Evolutionary conservation across 2,329 filamentous ascomycete species (phyloP), one percentile per base, ranked within the genome.

Genomic region (Sporothrix euskadiensis): DNA sequence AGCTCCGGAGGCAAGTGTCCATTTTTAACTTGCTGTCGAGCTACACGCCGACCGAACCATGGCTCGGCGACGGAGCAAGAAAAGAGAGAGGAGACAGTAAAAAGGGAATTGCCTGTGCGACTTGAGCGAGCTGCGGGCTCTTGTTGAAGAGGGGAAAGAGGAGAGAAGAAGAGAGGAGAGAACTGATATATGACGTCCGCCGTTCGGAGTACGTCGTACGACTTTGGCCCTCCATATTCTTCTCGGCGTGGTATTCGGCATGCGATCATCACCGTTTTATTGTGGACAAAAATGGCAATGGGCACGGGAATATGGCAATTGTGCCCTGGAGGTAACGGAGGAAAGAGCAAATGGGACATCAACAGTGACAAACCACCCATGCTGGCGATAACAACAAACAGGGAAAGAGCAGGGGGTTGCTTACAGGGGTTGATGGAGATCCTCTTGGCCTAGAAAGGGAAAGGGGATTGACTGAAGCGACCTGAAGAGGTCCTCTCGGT

Each of bases 361-460:
- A 59, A 61, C 57, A 61, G 14, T 14, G 19, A 39, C 30, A n/a
- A 12, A 12, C 35, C 19, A 41, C 59, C 59, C 59, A 39, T 47
- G 61, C 39, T 66, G 65, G 39, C 65, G 65, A 68, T 68, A 68
- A 35, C 65, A 68, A 52, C 65, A 52, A 68, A 49, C 41, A 65
- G 65, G 65, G 26, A 44, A 68, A 49, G 61, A 49, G 7, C 41
- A 49, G 41, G 39, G 41, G 65, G 44, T 8, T 22, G 30, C 44
- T 8, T n/a, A 26, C 35, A 44, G 39, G 61, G 61, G 8, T 66
- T 8, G 12, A 26, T 30, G 61, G 61, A 47, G 61, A 66, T 66
- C 61, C n/a, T 47, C 22, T 66, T 47, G 61, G 61, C 61, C 61
- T 8, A 41, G 12, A 66, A 47, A n/a, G 61, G 61, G 39, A 66